These are phyloP conservation scores for Anthracocystis panici-leucophaei DNA, from an alignment of 1,284 basidiomycete genomes.

Conservation along the genomic window DNA sequence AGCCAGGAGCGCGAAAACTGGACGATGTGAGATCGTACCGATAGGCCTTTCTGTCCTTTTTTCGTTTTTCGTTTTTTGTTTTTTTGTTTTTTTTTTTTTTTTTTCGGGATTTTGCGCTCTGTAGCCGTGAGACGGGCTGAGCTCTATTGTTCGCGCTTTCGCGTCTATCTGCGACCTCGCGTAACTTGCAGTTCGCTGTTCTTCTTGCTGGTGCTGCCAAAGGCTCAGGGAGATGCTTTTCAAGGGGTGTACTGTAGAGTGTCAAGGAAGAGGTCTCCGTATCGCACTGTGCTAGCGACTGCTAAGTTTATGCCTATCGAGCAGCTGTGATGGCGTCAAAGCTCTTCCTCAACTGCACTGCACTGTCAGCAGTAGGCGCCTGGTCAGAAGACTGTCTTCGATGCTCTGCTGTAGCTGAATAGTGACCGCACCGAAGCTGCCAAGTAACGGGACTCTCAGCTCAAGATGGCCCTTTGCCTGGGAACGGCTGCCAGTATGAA, in stretches of 20 bases:
- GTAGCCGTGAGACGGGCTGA: background rate
- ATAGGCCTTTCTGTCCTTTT: background rate
- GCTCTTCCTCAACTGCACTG: background rate
- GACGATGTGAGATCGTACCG: constrained; percentile 32
- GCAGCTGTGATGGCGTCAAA: background rate
- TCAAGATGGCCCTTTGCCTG: background rate
- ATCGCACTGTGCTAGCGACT: background rate
- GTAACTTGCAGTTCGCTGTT: background rate
- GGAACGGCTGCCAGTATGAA: no score
- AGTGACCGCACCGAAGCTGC: background rate
- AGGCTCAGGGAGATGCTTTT: background rate
- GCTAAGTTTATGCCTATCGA: background rate
- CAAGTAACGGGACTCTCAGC: background rate
- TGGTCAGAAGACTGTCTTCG: background rate
- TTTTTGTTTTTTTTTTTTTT: background rate
- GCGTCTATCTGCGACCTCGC: constrained; percentile 2
- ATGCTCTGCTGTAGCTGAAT: background rate
- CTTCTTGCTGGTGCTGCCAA: no score
- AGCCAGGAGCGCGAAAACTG: constrained; percentile 1
- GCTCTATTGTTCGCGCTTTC: constrained; percentile 8
- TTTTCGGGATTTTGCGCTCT: background rate
- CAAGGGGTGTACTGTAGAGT: background rate
- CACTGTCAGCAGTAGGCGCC: background rate
- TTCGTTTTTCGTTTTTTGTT: no score
- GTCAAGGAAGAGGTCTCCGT: background rate